A percentile compares a stretch with the other conserved stretches of the same genome.
phyloP scores from a whole-genome alignment of 1,284 basidiomycete genomes.

The Microbotryomycetes sp. region DNA sequence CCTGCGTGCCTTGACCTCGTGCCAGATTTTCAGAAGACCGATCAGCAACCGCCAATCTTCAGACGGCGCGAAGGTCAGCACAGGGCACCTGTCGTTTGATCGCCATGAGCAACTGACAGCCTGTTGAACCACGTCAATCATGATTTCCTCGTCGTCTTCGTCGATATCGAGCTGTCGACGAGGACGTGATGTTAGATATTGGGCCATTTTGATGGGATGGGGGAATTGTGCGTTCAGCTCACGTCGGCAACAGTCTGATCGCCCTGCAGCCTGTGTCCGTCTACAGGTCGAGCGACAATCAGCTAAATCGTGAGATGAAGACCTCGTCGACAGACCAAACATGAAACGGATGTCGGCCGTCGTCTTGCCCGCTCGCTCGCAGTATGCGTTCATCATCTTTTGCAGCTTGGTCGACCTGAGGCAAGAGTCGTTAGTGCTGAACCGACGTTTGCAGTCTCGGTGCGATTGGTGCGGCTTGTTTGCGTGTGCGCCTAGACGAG shows the following conservation, averaged over 20 bases:
- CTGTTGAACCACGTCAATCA: constrained; percentile 28
- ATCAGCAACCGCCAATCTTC: no score
- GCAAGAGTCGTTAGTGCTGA: background rate
- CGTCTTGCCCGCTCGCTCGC: constrained; percentile 29
- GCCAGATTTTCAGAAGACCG: no score
- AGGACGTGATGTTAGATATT: background rate
- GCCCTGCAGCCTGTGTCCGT: constrained; percentile 11
- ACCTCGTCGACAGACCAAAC: constrained; percentile 14
- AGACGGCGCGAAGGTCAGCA: no score
- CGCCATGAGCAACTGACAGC: constrained; percentile 26
- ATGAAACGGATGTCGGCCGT: constrained; percentile 28
- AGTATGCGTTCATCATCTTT: constrained; percentile 34
- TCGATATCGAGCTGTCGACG: constrained; percentile 26
- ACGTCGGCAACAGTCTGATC: constrained; percentile 18
- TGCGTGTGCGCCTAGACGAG: background rate
- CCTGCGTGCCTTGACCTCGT: no score
- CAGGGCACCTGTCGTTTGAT: no score
- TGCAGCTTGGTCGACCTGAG: constrained; percentile 28
- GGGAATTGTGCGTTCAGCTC: no score
- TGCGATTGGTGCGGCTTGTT: background rate
- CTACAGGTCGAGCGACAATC: background rate
- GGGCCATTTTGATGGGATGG: no score
- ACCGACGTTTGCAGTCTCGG: no score
- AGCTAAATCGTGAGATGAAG: background rate
- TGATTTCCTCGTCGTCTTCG: constrained; percentile 26